Percentiles rank a stretch among this genome's conserved stretches.
Conservation (phyloP, 208 protist species). For the Endotrypanum monterogeii region DNA sequence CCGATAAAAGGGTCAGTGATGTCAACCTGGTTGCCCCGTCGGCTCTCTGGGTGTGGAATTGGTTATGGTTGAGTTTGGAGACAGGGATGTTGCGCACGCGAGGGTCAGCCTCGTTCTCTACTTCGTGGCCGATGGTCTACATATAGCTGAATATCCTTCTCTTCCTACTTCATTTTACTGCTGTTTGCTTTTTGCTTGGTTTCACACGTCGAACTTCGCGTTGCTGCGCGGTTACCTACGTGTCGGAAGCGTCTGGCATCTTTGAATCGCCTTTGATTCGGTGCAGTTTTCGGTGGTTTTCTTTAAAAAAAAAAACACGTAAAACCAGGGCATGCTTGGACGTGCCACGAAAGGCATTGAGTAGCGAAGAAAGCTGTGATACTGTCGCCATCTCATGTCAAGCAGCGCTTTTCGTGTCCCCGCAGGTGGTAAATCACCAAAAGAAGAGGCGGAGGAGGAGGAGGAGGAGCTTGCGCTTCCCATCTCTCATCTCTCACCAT, state of each 20-base stretch:
- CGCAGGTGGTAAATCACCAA: not conserved
- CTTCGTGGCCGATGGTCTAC: not conserved
- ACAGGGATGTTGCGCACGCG: not conserved
- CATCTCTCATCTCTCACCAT: not conserved
- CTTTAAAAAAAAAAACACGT: not conserved
- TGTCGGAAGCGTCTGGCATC: not conserved
- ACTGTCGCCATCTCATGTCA: conserved; percentile 3
- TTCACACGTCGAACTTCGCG: not conserved
- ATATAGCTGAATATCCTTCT: not conserved
- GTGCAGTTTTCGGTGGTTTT: not conserved
- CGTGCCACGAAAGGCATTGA: not conserved
- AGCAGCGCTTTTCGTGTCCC: not conserved
- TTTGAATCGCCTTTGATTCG: not conserved
- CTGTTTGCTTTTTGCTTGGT: not conserved
- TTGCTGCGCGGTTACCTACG: not conserved
- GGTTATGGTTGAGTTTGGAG: not conserved
- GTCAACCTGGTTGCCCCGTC: not conserved
- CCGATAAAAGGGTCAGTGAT: not conserved
- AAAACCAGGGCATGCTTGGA: not conserved
- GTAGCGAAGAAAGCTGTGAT: not conserved
- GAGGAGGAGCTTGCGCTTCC: conserved; percentile 31
- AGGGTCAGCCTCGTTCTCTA: not conserved
- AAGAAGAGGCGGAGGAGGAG: conserved; percentile 59
- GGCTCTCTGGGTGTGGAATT: not conserved
- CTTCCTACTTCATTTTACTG: not conserved